Conservation (phyloP, 2,329 filamentous ascomycete species). For the Colletotrichum lupini region DNA sequence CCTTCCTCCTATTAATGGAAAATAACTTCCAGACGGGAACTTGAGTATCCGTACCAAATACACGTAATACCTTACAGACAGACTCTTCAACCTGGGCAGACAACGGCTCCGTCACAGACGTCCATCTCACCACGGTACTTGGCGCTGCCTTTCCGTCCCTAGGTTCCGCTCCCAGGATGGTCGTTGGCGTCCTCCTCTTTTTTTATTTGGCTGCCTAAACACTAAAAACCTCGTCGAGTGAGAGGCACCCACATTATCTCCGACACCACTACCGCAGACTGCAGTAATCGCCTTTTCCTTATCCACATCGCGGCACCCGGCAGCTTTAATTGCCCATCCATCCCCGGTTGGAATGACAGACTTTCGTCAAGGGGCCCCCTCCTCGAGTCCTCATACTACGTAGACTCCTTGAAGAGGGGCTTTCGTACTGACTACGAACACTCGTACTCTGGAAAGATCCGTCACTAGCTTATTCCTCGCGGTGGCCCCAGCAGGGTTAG, state of each 20-base stretch:
- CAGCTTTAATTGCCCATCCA: not conserved
- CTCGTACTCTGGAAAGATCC: not conserved
- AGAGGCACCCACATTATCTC: conserved; percentile 21
- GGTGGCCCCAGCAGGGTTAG: not conserved
- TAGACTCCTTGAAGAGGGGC: not conserved
- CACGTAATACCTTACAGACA: too few relatives aligned
- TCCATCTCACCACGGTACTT: not conserved
- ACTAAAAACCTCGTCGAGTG: conserved; percentile 20
- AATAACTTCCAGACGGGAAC: not conserved
- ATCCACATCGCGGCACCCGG: conserved; percentile 1
- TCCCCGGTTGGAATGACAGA: not conserved
- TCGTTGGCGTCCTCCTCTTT: not conserved
- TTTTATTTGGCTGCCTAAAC: conserved; percentile 34
- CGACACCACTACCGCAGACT: not conserved
- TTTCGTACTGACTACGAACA: not conserved
- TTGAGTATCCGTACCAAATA: not conserved
- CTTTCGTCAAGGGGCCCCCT: not conserved
- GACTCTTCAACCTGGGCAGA: not conserved
- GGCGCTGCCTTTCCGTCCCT: not conserved
- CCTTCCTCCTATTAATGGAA: not conserved
- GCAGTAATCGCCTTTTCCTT: not conserved
- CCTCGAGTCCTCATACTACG: not conserved
- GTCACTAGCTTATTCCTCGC: not conserved
- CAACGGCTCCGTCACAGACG: not conserved
- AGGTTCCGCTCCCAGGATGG: not conserved